phyloP scores from a whole-genome alignment of 2,329 filamentous ascomycete genomes.

The Rhinocladiella similis region DNA sequence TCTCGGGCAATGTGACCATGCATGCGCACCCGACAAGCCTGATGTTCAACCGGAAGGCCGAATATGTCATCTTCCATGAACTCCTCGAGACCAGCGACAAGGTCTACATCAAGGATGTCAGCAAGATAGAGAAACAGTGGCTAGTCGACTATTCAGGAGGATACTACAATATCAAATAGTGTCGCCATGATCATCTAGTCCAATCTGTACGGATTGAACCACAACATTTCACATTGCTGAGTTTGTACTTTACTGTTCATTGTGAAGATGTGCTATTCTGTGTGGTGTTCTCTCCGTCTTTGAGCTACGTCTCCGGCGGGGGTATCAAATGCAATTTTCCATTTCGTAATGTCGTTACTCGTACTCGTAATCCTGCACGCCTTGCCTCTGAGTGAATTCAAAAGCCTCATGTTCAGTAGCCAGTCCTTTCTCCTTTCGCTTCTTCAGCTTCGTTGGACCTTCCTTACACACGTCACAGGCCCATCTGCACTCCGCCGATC shows the following conservation, averaged over 20 bases:
- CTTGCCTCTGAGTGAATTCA: slow-evolving; percentile 33
- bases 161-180: slow-evolving; percentile 65
- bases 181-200: background rate
- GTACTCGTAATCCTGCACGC: slow-evolving; percentile 21
- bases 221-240: too few relatives aligned
- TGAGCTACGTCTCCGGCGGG: background rate
- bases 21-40: slow-evolving; percentile 89
- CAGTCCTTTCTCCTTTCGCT: slow-evolving; percentile 48
- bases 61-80: slow-evolving; percentile 96
- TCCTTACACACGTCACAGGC: slow-evolving; percentile 82
- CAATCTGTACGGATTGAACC: background rate
- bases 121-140: slow-evolving; percentile 93
- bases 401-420: slow-evolving; percentile 33
- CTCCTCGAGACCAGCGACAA: slow-evolving; percentile 86
- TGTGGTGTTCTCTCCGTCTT: background rate
- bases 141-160: slow-evolving; percentile 82
- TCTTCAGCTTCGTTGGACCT: slow-evolving; percentile 54
- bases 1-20: slow-evolving; percentile 75
- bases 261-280: background rate
- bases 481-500: slow-evolving; percentile 58
- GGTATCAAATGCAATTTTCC: slow-evolving; percentile 8
- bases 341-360: slow-evolving; percentile 17
- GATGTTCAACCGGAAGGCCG: slow-evolving; percentile 94
- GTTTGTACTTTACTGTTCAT: background rate
- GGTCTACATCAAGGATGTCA: slow-evolving; percentile 86